These are phyloP conservation scores for Penicillium sp. DNA, from an alignment of 2,329 filamentous ascomycete species.

Conservation along the genomic window DNA sequence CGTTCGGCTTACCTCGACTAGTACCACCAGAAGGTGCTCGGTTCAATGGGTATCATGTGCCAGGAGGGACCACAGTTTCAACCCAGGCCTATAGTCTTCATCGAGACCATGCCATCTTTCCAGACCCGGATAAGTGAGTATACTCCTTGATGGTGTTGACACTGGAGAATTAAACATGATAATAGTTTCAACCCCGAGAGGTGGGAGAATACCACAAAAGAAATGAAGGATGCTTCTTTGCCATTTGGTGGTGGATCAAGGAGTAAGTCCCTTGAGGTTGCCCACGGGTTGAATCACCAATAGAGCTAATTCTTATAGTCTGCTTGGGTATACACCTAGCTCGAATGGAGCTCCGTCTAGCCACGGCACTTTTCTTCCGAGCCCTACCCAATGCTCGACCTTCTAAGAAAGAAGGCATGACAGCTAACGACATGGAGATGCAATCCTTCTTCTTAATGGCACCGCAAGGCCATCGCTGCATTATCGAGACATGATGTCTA, in stretches of 20 bases:
- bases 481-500: conserved; percentile 26
- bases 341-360: conserved; percentile 54
- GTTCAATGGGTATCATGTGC: conserved; percentile 44
- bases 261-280: conserved; percentile 29
- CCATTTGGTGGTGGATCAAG: conserved; percentile 67
- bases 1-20: conserved; percentile 34
- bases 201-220: conserved; percentile 26
- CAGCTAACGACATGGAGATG: conserved; percentile 42
- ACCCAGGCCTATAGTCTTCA: conserved; percentile 57
- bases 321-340: conserved; percentile 70
- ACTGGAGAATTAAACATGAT: conserved; percentile 33
- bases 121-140: conserved; percentile 50
- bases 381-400: conserved; percentile 21
- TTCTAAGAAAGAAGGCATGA: conserved; percentile 24
- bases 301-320: conserved; percentile 31
- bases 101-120: conserved; percentile 50
- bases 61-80: conserved; percentile 51
- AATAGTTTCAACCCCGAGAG: conserved; percentile 23
- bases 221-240: conserved; percentile 58
- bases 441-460: conserved; percentile 45
- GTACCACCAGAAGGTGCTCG: conserved; percentile 41
- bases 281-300: neutral
- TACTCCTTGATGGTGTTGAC: too few relatives aligned
- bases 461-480: conserved; percentile 42
- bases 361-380: conserved; percentile 52